These are phyloP conservation scores for Trametes pubescens DNA, from an alignment of 1,284 basidiomycete species.

Conservation along the genomic window DNA sequence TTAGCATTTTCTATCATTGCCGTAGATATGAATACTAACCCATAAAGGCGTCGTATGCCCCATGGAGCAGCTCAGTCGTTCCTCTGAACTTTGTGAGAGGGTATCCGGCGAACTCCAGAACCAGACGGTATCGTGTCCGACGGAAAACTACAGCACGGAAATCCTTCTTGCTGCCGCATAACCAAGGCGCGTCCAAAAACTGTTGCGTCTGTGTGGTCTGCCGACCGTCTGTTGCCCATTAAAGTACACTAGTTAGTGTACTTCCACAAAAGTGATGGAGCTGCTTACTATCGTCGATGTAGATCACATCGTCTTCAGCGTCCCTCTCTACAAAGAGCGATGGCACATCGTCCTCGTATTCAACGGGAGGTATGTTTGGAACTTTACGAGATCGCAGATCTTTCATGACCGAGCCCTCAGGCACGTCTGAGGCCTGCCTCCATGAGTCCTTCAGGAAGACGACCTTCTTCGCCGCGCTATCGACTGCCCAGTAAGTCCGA, in stretches of 20 bases:
- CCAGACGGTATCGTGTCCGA: constrained; percentile 21
- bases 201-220: constrained; percentile 10
- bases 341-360: constrained; percentile 21
- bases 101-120: constrained; percentile 16
- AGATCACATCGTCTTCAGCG: too few species aligned
- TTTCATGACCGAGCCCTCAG: not conserved
- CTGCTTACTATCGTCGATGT: not conserved
- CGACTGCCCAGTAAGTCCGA: constrained; percentile 18
- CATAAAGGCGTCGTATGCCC: constrained; percentile 3
- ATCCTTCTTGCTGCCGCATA: not conserved
- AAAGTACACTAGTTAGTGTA: not conserved
- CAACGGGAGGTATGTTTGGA: constrained; percentile 18
- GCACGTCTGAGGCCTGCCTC: not conserved
- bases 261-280: too few species aligned
- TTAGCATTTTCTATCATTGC: not conserved
- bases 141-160: not conserved
- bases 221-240: not conserved
- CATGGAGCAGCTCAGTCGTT: constrained; percentile 19
- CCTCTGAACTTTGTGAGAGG: constrained; percentile 11
- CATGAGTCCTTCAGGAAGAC: constrained; percentile 24
- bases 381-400: not conserved
- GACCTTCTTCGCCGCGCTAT: not conserved
- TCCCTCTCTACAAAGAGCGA: not conserved
- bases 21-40: constrained; percentile 7
- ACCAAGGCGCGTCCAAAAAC: not conserved